Conservation (phyloP, 2,329 filamentous ascomycete species). For the Pyricularia sp. region DNA sequence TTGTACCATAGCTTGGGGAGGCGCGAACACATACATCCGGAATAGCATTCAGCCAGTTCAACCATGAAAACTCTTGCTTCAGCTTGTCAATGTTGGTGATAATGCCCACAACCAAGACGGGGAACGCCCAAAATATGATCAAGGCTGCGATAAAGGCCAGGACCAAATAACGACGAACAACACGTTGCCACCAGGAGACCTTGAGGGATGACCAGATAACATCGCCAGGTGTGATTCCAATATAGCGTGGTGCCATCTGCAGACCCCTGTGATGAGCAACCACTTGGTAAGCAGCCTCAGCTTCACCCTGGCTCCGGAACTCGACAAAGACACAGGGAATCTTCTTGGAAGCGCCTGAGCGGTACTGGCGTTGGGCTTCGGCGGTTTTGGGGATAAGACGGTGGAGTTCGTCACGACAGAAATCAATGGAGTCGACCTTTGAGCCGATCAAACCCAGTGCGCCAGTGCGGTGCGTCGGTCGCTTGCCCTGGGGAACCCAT, state of each 20-base stretch:
- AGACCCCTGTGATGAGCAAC: slow-evolving; percentile 77
- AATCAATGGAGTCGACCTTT: slow-evolving; percentile 91
- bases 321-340: slow-evolving; percentile 81
- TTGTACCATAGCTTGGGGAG: background rate
- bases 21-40: slow-evolving; percentile 28
- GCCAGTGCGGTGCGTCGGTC: slow-evolving; percentile 63
- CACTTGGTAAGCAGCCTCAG: slow-evolving; percentile 76
- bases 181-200: slow-evolving; percentile 75
- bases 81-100: slow-evolving; percentile 76
- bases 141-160: slow-evolving; percentile 60
- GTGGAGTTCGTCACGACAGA: slow-evolving; percentile 66
- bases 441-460: slow-evolving; percentile 59
- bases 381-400: slow-evolving; percentile 61
- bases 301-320: slow-evolving; percentile 69
- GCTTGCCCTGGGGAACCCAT: slow-evolving; percentile 60
- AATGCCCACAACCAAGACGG: slow-evolving; percentile 65
- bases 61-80: slow-evolving; percentile 46
- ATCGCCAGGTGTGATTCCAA: slow-evolving; percentile 70
- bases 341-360: slow-evolving; percentile 48
- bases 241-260: slow-evolving; percentile 75
- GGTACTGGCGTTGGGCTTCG: slow-evolving; percentile 53
- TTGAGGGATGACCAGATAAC: slow-evolving; percentile 78
- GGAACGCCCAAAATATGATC: slow-evolving; percentile 76
- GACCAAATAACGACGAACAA: slow-evolving; percentile 58
- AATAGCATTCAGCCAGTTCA: slow-evolving; percentile 57